These are phyloP conservation scores for Puccinia horiana DNA, from an alignment of 1,284 basidiomycete species.

Conservation along the genomic window DNA sequence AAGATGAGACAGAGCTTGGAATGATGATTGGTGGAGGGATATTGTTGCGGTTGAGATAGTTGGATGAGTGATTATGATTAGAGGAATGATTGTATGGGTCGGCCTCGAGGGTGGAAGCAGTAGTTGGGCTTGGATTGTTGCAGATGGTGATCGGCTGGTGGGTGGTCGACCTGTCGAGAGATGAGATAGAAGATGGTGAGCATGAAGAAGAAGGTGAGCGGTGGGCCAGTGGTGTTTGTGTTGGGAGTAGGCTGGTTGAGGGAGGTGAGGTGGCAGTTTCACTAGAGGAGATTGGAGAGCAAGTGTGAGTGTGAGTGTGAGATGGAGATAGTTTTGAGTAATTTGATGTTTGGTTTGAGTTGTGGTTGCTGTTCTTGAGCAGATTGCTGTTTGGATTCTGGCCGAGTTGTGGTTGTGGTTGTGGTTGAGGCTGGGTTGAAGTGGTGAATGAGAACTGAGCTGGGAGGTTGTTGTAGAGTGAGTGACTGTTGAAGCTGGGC, in stretches of 20 bases:
- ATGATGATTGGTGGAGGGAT: constrained; percentile 8
- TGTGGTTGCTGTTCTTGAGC: constrained; percentile 3
- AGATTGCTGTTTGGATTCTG: neutral
- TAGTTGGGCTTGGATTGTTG: neutral
- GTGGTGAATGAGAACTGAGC: neutral
- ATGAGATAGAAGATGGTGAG: neutral
- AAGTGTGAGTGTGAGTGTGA: neutral
- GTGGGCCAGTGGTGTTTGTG: neutral
- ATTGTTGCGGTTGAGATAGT: neutral
- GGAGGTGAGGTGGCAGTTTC: neutral
- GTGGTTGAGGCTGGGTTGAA: neutral
- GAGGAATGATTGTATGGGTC: neutral
- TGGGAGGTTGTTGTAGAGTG: neutral
- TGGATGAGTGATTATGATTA: constrained; percentile 13
- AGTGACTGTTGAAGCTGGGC: neutral
- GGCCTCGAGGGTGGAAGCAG: neutral
- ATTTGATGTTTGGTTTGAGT: neutral
- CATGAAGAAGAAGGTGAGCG: neutral
- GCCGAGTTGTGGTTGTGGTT: neutral
- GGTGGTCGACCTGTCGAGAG: neutral
- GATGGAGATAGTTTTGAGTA: constrained; percentile 1
- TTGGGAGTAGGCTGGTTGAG: neutral
- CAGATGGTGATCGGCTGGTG: neutral
- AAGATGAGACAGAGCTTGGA: constrained; percentile 12
- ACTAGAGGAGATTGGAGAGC: neutral